Conservation (phyloP, 2,329 filamentous ascomycete species). For the Stachybotrys elegans region DNA sequence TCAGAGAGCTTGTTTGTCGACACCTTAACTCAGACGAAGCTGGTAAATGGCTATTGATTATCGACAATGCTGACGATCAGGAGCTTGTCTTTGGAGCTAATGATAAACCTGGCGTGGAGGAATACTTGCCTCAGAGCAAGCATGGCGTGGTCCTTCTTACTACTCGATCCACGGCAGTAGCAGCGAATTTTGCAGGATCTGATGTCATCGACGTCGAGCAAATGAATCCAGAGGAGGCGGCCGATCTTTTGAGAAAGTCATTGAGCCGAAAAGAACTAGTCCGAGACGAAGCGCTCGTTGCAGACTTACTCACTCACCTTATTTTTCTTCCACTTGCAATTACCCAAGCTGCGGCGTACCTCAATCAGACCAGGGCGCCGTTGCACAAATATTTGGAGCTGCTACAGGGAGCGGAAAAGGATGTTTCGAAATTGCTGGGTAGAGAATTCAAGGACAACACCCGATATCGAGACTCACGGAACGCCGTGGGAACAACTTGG, state of each 20-base stretch:
- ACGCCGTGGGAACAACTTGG: constrained; percentile 28
- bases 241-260: constrained; percentile 16
- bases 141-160: constrained; percentile 27
- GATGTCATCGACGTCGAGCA: constrained; percentile 19
- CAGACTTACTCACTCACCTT: constrained; percentile 25
- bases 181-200: constrained; percentile 16
- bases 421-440: constrained; percentile 20
- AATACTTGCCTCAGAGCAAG: constrained; percentile 23
- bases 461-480: constrained; percentile 21
- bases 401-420: constrained; percentile 18
- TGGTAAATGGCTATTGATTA: constrained; percentile 29
- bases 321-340: constrained; percentile 34
- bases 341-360: constrained; percentile 31
- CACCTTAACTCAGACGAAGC: constrained; percentile 16
- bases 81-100: constrained; percentile 15
- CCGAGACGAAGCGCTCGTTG: constrained; percentile 6
- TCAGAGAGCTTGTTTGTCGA: constrained; percentile 54
- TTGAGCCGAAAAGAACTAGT: constrained; percentile 14
- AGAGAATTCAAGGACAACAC: constrained; percentile 26
- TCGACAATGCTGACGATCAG: constrained; percentile 34
- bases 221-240: constrained; percentile 24
- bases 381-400: constrained; percentile 23
- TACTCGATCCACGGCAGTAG: constrained; percentile 23
- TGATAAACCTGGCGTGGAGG: constrained; percentile 11
- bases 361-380: constrained; percentile 21